These are phyloP conservation scores for Hymenotorrendiella dingleyae DNA, from an alignment of 2,329 filamentous ascomycete genomes.

Conservation along the genomic window DNA sequence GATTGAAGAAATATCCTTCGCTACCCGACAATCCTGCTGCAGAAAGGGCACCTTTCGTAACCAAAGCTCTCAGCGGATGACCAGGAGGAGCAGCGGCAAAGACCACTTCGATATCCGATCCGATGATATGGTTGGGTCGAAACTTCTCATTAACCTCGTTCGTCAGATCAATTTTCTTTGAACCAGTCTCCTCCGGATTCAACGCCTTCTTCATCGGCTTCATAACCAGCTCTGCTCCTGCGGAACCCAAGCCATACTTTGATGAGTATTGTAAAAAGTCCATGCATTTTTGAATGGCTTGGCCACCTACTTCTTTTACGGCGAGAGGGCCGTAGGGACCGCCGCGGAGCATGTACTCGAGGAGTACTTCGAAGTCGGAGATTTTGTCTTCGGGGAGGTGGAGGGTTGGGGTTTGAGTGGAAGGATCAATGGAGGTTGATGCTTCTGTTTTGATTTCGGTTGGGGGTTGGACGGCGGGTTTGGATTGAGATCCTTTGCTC, in stretches of 20 bases:
- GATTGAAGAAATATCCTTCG: not conserved
- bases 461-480: too few species aligned
- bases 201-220: conserved; percentile 2
- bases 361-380: conserved; percentile 8
- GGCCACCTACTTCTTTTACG: not conserved
- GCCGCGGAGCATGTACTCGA: conserved; percentile 9
- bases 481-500: too few species aligned
- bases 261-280: conserved; percentile 6
- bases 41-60: conserved; percentile 3
- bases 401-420: conserved; percentile 10
- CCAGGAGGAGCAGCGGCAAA: conserved; percentile 4
- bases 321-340: not conserved
- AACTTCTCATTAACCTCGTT: not conserved
- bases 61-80: conserved; percentile 4
- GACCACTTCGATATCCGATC: conserved; percentile 5
- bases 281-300: conserved; percentile 1
- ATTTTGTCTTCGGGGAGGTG: conserved; percentile 10
- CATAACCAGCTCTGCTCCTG: not conserved
- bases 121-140: not conserved
- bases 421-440: too few species aligned
- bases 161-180: not conserved
- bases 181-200: not conserved
- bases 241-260: conserved; percentile 5
- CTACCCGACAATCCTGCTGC: not conserved
- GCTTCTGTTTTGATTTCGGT: too few species aligned